Evolutionary conservation across 345 rosid genomes (phyloP), one percentile per base, ranked within the genome.

Genomic region (Geranium brycei): DNA sequence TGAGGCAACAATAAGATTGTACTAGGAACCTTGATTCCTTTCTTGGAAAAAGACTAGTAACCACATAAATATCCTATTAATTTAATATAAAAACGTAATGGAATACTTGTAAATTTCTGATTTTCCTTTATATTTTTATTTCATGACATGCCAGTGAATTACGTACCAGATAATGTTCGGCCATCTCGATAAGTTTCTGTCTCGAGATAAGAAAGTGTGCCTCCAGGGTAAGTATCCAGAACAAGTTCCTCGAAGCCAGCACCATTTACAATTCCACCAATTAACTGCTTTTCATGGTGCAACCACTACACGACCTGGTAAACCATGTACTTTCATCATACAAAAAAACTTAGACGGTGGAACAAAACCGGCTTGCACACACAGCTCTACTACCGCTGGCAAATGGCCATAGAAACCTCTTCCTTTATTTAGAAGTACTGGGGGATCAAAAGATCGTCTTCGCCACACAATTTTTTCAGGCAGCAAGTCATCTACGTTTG

Each of bases 381-480:
- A 93, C 38, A 93, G 75, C 72, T 85, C 89, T 67, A 90, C 85
- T 4, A 86, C 79, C 1, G 91, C 90, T 3, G 96, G 99, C 32
- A 93, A 88, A 64, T 82, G 99, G 55, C 99, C 99, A 60, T 87
- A 93, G 76, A 73, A 90, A 31, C 67, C 71, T 60, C 87, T 66
- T 31, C 91, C 81, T 74, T 87, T 81, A 4, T 92, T 69, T 64
- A 80, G 67, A 63, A 89, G 91, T 66, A 87, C 81, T 8, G 69
- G 70, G 4, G 97, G 90, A 75, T 92, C 97, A 64, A 86, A 95
- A 72, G 88, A 84, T 69, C 97, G 79, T 35, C 76, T 66, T 65
- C 79, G 63, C 98, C 97, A 92, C 60, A 87, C 93, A 19, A 81
- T 77, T 77, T 85, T 89, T 31, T 69, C 85, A 30, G 96, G 95